Evolutionary conservation across 805 yeast species (phyloP), one percentile per base, ranked within the genome.

Genomic region (Jamesozyma spencerorum): DNA sequence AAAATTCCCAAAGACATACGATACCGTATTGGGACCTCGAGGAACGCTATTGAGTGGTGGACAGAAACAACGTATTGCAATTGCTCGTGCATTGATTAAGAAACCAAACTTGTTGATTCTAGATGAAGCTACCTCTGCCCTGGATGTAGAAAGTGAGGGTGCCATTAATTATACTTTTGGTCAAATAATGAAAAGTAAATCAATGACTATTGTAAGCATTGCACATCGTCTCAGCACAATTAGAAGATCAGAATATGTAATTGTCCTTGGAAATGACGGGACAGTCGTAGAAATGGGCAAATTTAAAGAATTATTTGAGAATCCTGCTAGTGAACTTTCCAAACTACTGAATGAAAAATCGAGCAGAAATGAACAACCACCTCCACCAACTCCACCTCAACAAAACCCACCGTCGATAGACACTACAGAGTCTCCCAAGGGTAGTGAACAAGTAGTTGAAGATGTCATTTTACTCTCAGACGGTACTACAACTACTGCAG

Each of bases 161-260:
- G 81, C 90, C 0, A 94, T 92, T 36, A 84, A 85, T 65, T 74
- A 74, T 42, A 88, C 95, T 8, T 68, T 90, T 46, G 77, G 80
- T 26, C 63, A 68, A 34, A 65, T 88, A 39, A 74, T 76, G 64
- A 64, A 67, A 39, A 72, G 77, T 22, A 74, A 77, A 37, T 67
- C 78, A 15, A 62, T 79, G 36, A 90, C 97, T 0, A 78, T 87
- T 2, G 84, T 92, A 34, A 82, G 94, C 40, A 88, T 92, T 52
- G 97, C 97, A 2, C 98, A 90, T 60, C 72, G 97, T 50, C 67
- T 88, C 43, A 82, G 95, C 17, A 92, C 98, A 0, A 92, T 92
- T 42, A 76, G 80, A 49, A 77, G 88, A 63, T 83, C 95, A 42
- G 87, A 85, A 46, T 71, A 82, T 46, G 78, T 90, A 12, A 77